Evolutionary conservation across 139 green algal genomes (phyloP).

Genomic region (Desmodesmus armatus): DNA sequence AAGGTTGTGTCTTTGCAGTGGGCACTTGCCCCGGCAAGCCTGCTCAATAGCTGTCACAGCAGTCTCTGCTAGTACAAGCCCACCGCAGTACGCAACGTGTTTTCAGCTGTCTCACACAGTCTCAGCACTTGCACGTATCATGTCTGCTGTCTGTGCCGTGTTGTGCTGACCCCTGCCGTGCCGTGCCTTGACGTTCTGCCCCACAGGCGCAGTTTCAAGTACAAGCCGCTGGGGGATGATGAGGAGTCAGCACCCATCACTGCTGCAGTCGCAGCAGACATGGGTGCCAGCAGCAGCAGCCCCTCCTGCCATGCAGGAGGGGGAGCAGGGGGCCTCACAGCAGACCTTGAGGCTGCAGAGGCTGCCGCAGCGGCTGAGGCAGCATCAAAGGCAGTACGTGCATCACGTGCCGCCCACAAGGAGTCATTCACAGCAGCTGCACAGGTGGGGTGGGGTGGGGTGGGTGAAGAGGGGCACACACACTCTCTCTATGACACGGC

Average conservation of each 20-base stretch:
- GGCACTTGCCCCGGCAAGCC: no score
- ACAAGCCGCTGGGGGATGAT: slow-evolving; percentile 22
- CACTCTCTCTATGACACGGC: no score
- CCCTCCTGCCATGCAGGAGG: neutral
- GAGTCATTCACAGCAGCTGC: slow-evolving; percentile 19
- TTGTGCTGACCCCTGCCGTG: no score
- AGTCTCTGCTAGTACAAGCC: no score
- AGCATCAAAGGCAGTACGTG: slow-evolving; percentile 5
- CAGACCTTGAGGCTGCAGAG: slow-evolving; percentile 30
- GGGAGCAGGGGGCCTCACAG: neutral
- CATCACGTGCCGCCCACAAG: slow-evolving; percentile 31
- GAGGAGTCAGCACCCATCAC: neutral
- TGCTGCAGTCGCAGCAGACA: neutral
- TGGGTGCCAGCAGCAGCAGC: slow-evolving; percentile 3
- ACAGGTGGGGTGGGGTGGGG: neutral
- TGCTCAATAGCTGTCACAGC: no score
- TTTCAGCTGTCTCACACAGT: no score
- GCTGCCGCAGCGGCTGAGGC: slow-evolving; percentile 34
- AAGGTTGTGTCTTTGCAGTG: no score
- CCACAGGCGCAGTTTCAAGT: slow-evolving; percentile 31
- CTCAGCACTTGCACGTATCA: no score
- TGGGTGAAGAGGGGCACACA: no score
- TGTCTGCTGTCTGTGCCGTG: no score
- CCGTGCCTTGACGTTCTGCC: no score
- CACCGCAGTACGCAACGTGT: no score